Evolutionary conservation across 2,329 filamentous ascomycete genomes (phyloP).

Genomic region (Fusarium sp.): DNA sequence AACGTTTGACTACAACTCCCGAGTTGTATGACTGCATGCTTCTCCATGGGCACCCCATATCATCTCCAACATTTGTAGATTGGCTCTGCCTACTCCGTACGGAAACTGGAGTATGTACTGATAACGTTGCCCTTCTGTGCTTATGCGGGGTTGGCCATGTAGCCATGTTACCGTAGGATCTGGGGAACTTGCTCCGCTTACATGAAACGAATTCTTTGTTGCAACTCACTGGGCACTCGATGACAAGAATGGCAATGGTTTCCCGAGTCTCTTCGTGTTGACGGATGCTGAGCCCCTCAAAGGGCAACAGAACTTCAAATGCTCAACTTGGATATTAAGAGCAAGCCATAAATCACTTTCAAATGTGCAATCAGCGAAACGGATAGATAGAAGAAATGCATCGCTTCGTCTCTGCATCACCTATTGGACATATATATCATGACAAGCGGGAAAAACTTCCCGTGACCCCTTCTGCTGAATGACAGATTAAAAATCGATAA

Average conservation of each 20-base stretch:
- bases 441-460: not conserved
- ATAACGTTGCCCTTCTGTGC: not conserved
- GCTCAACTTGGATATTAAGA: not conserved
- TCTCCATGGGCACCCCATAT: conserved; percentile 1
- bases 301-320: not conserved
- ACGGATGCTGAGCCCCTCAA: not conserved
- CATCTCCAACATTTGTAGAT: not conserved
- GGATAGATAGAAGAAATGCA: not conserved
- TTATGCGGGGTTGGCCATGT: not conserved
- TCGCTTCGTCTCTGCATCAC: not conserved
- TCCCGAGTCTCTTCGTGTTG: not conserved
- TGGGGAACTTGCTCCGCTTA: not conserved
- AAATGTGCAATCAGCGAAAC: not conserved
- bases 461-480: not conserved
- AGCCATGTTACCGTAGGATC: not conserved
- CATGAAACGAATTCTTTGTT: not conserved
- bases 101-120: not conserved
- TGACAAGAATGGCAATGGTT: not conserved
- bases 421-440: not conserved
- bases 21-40: not conserved
- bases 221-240: not conserved
- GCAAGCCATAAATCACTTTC: not conserved
- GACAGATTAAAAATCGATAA: not conserved
- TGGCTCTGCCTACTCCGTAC: not conserved
- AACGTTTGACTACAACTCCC: not conserved